phyloP scores from a whole-genome alignment of 768 basidiomycete genomes.

The Lactifluus echinatus region DNA sequence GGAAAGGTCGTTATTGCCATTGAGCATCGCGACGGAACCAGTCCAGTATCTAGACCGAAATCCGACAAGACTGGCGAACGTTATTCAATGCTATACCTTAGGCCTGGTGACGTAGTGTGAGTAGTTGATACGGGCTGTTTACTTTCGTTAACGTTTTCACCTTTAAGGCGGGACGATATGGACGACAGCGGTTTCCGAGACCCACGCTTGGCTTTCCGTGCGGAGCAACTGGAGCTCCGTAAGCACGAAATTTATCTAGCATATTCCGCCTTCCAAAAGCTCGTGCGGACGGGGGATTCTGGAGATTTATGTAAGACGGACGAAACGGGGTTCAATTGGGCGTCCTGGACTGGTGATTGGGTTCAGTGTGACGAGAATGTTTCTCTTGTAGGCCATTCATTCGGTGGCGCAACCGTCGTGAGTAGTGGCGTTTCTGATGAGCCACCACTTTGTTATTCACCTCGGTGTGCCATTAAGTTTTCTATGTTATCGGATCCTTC shows the following conservation, averaged over 20 bases:
- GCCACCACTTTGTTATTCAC: not conserved
- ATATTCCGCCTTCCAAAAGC: slow-evolving; percentile 46
- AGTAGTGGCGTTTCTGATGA: slow-evolving; percentile 19
- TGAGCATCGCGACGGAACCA: slow-evolving; percentile 80
- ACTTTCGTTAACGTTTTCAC: not conserved
- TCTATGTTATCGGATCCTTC: slow-evolving; percentile 46
- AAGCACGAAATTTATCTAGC: slow-evolving; percentile 59
- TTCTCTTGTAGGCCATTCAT: slow-evolving; percentile 44
- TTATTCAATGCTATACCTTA: slow-evolving; percentile 41
- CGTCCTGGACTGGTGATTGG: slow-evolving; percentile 28
- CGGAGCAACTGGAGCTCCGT: slow-evolving; percentile 63
- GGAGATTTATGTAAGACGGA: slow-evolving; percentile 34
- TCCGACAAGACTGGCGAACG: slow-evolving; percentile 27
- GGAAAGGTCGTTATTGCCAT: slow-evolving; percentile 77
- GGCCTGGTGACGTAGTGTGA: slow-evolving; percentile 48
- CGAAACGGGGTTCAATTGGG: slow-evolving; percentile 43
- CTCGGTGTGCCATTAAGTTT: slow-evolving; percentile 32
- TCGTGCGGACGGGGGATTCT: slow-evolving; percentile 31
- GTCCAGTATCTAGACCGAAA: slow-evolving; percentile 40
- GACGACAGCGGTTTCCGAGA: slow-evolving; percentile 22
- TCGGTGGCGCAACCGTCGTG: slow-evolving; percentile 48
- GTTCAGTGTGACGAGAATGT: slow-evolving; percentile 31
- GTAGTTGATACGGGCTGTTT: slow-evolving; percentile 17
- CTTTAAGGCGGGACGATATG: slow-evolving; percentile 25
- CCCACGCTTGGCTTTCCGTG: slow-evolving; percentile 38